These are phyloP conservation scores for Irpex rosettiformis DNA, from an alignment of 1,284 basidiomycete species.

Conservation along the genomic window DNA sequence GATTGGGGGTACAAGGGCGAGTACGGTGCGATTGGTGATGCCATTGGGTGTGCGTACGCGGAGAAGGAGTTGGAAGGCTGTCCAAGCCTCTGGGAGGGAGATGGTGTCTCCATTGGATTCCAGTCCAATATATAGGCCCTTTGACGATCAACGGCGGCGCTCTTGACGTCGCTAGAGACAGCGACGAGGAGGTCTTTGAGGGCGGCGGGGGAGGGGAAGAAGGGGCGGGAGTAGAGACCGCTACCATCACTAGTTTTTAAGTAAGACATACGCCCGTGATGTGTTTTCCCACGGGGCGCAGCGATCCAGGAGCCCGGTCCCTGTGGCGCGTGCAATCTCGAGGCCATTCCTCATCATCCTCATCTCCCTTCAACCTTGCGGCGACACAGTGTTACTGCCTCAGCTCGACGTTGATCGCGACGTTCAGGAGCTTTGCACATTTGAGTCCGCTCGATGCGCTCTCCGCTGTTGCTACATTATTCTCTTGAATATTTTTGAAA, in stretches of 20 bases:
- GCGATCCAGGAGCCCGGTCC: slow-evolving; percentile 3
- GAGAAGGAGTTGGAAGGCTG: slow-evolving; percentile 18
- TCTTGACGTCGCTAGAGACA: slow-evolving; percentile 4
- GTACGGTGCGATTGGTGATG: slow-evolving; percentile 16
- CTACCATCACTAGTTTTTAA: slow-evolving; percentile 11
- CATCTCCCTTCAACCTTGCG: not conserved
- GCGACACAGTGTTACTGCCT: too few species aligned
- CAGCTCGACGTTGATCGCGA: too few species aligned
- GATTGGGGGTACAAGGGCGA: slow-evolving; percentile 14
- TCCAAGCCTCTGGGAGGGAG: slow-evolving; percentile 21
- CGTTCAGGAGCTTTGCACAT: too few species aligned
- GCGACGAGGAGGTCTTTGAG: not conserved
- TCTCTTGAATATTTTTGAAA: too few species aligned
- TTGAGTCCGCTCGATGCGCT: too few species aligned
- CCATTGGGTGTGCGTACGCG: slow-evolving; percentile 19
- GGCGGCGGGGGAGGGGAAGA: slow-evolving; percentile 1
- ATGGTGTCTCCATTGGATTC: slow-evolving; percentile 30
- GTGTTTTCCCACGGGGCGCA: slow-evolving; percentile 10
- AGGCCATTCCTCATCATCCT: not conserved
- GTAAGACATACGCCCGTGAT: not conserved
- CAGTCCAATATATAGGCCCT: slow-evolving; percentile 24
- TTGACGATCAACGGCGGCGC: slow-evolving; percentile 3
- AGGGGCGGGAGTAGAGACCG: slow-evolving; percentile 8
- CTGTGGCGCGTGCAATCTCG: not conserved
- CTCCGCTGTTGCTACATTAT: too few species aligned